These are phyloP conservation scores for Talaromyces sp. DNA, from an alignment of 2,329 filamentous ascomycete species.

Conservation along the genomic window DNA sequence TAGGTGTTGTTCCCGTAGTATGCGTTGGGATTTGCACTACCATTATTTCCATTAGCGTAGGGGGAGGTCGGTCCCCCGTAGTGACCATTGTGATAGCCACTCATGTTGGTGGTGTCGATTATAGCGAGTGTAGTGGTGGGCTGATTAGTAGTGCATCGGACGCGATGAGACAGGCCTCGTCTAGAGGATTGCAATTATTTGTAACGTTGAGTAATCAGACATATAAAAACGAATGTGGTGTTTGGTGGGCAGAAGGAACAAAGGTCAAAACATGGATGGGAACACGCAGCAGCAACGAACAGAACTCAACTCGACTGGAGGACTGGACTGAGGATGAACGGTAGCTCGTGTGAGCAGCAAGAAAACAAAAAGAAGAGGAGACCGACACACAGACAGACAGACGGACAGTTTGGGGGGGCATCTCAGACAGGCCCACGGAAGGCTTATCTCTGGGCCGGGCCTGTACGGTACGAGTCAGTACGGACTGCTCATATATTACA, in stretches of 20 bases:
- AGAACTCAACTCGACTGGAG: neutral
- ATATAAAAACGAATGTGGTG: slow-evolving; percentile 11
- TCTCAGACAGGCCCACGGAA: neutral
- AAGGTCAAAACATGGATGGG: slow-evolving; percentile 11
- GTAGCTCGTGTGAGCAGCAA: neutral
- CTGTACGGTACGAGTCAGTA: neutral
- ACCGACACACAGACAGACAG: too few species aligned
- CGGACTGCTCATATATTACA: neutral
- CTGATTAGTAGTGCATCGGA: slow-evolving; percentile 7
- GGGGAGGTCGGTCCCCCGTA: slow-evolving; percentile 1
- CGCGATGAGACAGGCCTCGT: neutral
- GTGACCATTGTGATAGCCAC: slow-evolving; percentile 10
- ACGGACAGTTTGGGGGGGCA: too few species aligned
- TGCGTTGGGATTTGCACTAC: slow-evolving; percentile 6
- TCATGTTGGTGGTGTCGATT: neutral
- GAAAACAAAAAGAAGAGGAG: neutral
- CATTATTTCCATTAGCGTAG: slow-evolving; percentile 7
- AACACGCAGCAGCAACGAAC: neutral
- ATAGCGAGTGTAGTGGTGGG: slow-evolving; percentile 5
- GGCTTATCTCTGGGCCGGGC: slow-evolving; percentile 1
- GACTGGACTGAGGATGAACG: neutral
- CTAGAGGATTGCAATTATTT: neutral
- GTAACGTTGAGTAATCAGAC: neutral
- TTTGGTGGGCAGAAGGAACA: neutral
- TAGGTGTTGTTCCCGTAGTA: slow-evolving; percentile 18